Conservation (phyloP, 2,329 filamentous ascomycete species). For the Aspergillus ruber region DNA sequence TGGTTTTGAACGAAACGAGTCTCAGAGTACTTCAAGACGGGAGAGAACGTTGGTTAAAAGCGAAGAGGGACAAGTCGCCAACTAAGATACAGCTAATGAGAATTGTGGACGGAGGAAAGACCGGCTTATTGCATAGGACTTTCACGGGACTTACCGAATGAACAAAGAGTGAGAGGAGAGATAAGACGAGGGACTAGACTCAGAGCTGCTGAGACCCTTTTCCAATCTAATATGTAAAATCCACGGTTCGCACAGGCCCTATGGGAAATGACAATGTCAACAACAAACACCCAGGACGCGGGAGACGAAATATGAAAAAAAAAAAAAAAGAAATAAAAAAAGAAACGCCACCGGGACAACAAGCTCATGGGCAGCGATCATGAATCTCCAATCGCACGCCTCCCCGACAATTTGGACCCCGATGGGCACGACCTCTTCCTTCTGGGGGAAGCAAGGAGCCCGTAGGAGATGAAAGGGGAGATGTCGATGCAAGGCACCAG, state of each 20-base stretch:
- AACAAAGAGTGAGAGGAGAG: constrained; percentile 12
- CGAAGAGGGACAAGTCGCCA: constrained; percentile 27
- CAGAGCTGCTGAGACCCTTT: constrained; percentile 14
- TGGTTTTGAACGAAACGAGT: constrained; percentile 6
- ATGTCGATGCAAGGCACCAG: constrained; percentile 31
- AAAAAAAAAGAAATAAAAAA: too few species aligned
- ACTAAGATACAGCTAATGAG: constrained; percentile 33
- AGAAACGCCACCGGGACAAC: constrained; percentile 16
- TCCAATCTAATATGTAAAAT: constrained; percentile 26
- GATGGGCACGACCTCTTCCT: constrained; percentile 21
- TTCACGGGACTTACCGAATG: constrained; percentile 25
- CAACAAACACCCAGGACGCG: constrained; percentile 23
- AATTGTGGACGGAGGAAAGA: constrained; percentile 17
- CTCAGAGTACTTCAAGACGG: constrained; percentile 7
- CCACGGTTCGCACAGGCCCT: constrained; percentile 14
- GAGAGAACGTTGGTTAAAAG: constrained; percentile 22
- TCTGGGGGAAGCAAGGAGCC: constrained; percentile 22
- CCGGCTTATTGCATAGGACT: constrained; percentile 27
- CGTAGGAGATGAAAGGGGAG: constrained; percentile 14
- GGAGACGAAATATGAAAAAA: constrained; percentile 5
- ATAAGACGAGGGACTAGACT: constrained; percentile 3
- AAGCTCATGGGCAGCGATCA: constrained; percentile 17
- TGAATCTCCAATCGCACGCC: constrained; percentile 21
- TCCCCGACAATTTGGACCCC: constrained; percentile 13
- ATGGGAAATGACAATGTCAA: constrained; percentile 23